Evolutionary conservation across 306 rosid genomes (phyloP).

Genomic region (Alnus glutinosa): DNA sequence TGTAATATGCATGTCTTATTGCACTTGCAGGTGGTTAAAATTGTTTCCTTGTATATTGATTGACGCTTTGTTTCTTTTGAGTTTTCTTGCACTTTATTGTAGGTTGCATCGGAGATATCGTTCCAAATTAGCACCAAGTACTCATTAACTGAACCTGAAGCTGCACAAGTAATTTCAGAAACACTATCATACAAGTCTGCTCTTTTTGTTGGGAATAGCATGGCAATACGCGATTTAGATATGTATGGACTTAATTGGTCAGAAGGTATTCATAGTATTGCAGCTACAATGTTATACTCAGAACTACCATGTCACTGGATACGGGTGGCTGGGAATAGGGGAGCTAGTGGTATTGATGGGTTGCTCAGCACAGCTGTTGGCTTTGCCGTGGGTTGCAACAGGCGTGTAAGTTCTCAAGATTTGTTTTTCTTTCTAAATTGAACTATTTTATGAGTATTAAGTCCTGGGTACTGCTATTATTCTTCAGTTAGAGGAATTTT

Average conservation of each 20-base stretch:
- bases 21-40: slow-evolving; percentile 11
- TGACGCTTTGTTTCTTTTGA: neutral
- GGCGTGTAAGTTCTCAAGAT: slow-evolving; percentile 46
- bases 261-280: slow-evolving; percentile 33
- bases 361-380: slow-evolving; percentile 93
- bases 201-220: slow-evolving; percentile 93
- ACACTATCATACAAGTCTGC: slow-evolving; percentile 69
- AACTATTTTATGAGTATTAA: slow-evolving; percentile 20
- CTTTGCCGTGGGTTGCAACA: slow-evolving; percentile 86
- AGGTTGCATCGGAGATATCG: slow-evolving; percentile 83
- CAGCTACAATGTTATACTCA: slow-evolving; percentile 46
- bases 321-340: slow-evolving; percentile 84
- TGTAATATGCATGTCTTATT: slow-evolving; percentile 13
- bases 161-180: slow-evolving; percentile 65
- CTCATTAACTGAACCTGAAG: slow-evolving; percentile 86
- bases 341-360: slow-evolving; percentile 98
- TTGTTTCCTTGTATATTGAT: slow-evolving; percentile 12
- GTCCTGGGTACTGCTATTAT: slow-evolving; percentile 11
- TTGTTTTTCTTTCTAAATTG: slow-evolving; percentile 15
- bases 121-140: slow-evolving; percentile 69
- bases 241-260: slow-evolving; percentile 80
- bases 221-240: slow-evolving; percentile 91
- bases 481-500: neutral
- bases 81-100: slow-evolving; percentile 26
- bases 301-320: slow-evolving; percentile 59